These are phyloP conservation scores for Backusella circina DNA, from an alignment of 192 early-diverging fungal species.

Conservation along the genomic window DNA sequence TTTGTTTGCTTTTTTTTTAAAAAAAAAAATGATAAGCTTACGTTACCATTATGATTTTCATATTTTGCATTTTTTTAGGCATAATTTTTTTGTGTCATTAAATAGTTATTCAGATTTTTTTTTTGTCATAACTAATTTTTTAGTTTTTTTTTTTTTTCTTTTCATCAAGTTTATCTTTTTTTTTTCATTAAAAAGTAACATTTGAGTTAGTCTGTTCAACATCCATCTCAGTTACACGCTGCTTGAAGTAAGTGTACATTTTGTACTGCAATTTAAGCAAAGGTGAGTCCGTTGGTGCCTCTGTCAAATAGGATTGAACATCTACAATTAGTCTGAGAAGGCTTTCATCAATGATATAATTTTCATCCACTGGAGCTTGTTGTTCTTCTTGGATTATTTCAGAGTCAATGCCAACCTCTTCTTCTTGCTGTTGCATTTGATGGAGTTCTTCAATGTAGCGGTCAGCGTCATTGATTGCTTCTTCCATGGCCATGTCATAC, in stretches of 20 bases:
- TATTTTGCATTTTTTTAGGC: not conserved
- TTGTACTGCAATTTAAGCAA: slow-evolving; percentile 34
- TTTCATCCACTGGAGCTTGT: not conserved
- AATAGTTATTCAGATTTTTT: not conserved
- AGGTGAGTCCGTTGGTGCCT: slow-evolving; percentile 27
- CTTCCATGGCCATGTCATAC: not conserved
- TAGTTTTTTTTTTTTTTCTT: not conserved
- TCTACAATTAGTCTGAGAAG: slow-evolving; percentile 30
- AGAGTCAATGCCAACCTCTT: not conserved
- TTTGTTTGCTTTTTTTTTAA: too few relatives aligned
- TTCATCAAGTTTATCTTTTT: not conserved
- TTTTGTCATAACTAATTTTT: not conserved
- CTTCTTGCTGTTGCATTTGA: not conserved
- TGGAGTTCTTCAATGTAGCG: not conserved
- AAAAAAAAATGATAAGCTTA: too few relatives aligned
- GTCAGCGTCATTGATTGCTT: not conserved
- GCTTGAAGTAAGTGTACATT: slow-evolving; percentile 37
- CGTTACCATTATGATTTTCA: not conserved
- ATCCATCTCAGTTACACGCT: slow-evolving; percentile 28
- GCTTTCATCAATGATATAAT: slow-evolving; percentile 14
- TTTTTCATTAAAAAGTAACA: not conserved
- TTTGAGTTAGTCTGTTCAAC: not conserved
- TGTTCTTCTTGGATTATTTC: not conserved
- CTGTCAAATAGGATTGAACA: slow-evolving; percentile 31
- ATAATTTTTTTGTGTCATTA: slow-evolving; percentile 1